Conservation (phyloP, 805 yeast genomes). For the Yamadazyma paraphyllophila region DNA sequence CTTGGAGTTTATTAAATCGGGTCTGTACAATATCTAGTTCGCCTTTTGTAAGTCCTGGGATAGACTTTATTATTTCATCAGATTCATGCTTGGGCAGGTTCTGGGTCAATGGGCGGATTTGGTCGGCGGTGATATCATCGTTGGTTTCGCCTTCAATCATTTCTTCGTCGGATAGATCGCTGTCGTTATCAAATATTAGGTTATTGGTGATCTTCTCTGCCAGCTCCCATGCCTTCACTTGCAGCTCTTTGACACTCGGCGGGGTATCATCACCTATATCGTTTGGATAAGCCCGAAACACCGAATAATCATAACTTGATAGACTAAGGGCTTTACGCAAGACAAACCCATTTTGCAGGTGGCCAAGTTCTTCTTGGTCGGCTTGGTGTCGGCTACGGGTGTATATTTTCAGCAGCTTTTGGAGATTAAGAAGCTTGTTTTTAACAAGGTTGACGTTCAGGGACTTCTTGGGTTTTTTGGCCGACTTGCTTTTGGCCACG, state of each 20-base stretch:
- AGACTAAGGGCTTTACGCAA: constrained; percentile 32
- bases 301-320: constrained; percentile 37
- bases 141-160: constrained; percentile 13
- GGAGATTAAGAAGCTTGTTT: constrained; percentile 37
- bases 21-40: constrained; percentile 29
- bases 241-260: constrained; percentile 40
- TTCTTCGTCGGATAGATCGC: constrained; percentile 23
- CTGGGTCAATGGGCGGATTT: constrained; percentile 1
- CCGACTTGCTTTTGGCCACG: constrained; percentile 10
- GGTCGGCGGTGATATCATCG: constrained; percentile 8
- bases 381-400: constrained; percentile 7
- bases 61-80: constrained; percentile 19
- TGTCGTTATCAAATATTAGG: constrained; percentile 33
- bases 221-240: constrained; percentile 44
- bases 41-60: constrained; percentile 41
- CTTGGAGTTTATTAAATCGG: constrained; percentile 12
- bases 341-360: constrained; percentile 20
- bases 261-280: constrained; percentile 21
- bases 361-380: not conserved
- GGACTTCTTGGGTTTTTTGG: constrained; percentile 16
- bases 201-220: constrained; percentile 39
- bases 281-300: constrained; percentile 25
- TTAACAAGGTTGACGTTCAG: constrained; percentile 31
- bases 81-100: not conserved
- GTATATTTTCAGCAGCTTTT: constrained; percentile 31